Evolutionary conservation across 495 filamentous ascomycete genomes (phyloP), one percentile per base, ranked within the genome.

Genomic region (Geopyxis carbonaria): DNA sequence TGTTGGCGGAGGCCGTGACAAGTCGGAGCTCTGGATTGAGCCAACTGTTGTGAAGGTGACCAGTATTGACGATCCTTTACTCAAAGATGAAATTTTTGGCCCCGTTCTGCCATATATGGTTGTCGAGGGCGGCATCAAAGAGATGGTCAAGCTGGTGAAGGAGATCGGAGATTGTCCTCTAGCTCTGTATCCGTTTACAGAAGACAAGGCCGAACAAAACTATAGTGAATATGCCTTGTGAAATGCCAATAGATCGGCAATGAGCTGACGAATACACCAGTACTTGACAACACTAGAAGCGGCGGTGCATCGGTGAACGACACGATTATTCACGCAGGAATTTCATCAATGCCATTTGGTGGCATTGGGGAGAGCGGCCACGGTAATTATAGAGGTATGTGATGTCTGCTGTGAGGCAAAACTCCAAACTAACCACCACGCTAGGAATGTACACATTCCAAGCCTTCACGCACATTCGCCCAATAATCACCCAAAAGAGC

Each of bases 321-420:
- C 59, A 64, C 76, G 35, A 80, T 72, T 50, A 75, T 83, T 59
- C 86, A 94, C 62, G 77, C 68, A 33, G 67, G 64, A 2, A 72
- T 92, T 45, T 70, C 75, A 15, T 82, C 75, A 6, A 62, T 93
- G 3, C 65, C 81, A 36, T 94, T 97, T 54, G 89, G 89, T 45
- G 87, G 87, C 51, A 79, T 97, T 22, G 89, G 89, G 42, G 72
- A 81, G 48, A 80, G 73, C 42, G 87, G 89, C 40, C 66, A 69
- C 48, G 89, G 89, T 37, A 65, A 73, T 7, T 94, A 94, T 64
- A 73, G 80, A 49, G 89, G 89, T 43, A 72, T 41, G 22, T 34
- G 32, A 13, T 15, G 32, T 21, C 22, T 21, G 32, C 22, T 11
- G 18, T 8, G 32, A 34, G 9, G n/a, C 13, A 20, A 20, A 13